Evolutionary conservation across 2,329 filamentous ascomycete species (phyloP).

Genomic region (Colletotrichum sp.): DNA sequence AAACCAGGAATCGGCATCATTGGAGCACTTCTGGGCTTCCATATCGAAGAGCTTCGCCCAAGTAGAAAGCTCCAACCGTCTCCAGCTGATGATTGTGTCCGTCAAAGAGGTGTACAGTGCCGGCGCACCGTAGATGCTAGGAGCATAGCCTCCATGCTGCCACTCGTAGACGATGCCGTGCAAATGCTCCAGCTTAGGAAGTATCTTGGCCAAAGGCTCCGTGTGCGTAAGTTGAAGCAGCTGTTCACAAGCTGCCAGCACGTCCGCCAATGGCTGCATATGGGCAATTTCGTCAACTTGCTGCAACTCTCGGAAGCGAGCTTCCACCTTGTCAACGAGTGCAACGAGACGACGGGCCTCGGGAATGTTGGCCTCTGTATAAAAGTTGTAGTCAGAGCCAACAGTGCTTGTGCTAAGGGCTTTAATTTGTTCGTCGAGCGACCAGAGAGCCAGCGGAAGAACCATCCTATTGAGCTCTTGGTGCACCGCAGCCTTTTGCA

Average conservation of each 20-base stretch:
- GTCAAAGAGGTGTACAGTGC: conserved; percentile 80
- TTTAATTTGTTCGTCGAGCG: conserved; percentile 66
- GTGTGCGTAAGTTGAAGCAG: conserved; percentile 77
- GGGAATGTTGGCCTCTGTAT: conserved; percentile 77
- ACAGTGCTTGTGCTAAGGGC: conserved; percentile 39
- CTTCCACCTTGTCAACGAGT: conserved; percentile 71
- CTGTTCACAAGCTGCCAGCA: conserved; percentile 75
- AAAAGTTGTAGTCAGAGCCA: conserved; percentile 79
- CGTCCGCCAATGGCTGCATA: conserved; percentile 80
- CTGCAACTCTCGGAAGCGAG: conserved; percentile 76
- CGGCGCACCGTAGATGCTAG: conserved; percentile 74
- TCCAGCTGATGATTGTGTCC: conserved; percentile 83
- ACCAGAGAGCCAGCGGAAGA: conserved; percentile 69
- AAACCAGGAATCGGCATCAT: conserved; percentile 91
- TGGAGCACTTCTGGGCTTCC: conserved; percentile 76
- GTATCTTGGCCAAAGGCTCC: conserved; percentile 84
- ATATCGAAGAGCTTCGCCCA: conserved; percentile 90
- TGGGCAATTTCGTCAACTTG: conserved; percentile 68
- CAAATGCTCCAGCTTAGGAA: conserved; percentile 87
- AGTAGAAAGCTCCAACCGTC: conserved; percentile 87
- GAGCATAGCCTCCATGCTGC: conserved; percentile 87
- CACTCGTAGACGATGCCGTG: conserved; percentile 89
- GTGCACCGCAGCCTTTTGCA: conserved; percentile 27
- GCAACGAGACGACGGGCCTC: conserved; percentile 77
- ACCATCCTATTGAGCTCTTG: conserved; percentile 55